Conservation (phyloP, 768 basidiomycete species). For the Macrocybe gigantea region DNA sequence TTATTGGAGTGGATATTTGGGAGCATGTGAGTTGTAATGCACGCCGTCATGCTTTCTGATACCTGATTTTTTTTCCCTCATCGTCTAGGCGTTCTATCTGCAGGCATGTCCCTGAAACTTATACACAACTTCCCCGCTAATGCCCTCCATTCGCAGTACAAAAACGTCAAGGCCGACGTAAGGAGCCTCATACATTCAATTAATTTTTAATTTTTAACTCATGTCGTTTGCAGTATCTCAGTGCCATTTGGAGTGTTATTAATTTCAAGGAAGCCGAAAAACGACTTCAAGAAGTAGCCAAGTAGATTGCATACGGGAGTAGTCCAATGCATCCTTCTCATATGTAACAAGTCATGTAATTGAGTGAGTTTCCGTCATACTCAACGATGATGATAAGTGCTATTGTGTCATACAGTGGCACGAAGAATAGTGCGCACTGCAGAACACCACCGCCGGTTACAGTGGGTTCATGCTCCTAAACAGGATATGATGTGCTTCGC, state of each 20-base stretch:
- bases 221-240: slow-evolving; percentile 64
- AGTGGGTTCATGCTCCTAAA: too few relatives aligned
- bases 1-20: slow-evolving; percentile 98
- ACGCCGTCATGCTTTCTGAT: slow-evolving; percentile 7
- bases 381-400: too few relatives aligned
- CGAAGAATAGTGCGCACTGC: too few relatives aligned
- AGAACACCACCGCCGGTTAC: too few relatives aligned
- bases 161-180: slow-evolving; percentile 92
- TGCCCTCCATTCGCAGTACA: slow-evolving; percentile 46
- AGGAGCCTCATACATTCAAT: slow-evolving; percentile 24
- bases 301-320: slow-evolving; percentile 9
- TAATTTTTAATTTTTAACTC: neutral
- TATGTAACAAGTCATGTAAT: neutral
- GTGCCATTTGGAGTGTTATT: slow-evolving; percentile 93
- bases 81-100: slow-evolving; percentile 62
- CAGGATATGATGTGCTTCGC: too few relatives aligned
- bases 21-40: slow-evolving; percentile 61
- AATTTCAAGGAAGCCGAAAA: slow-evolving; percentile 92
- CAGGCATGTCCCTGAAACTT: slow-evolving; percentile 28
- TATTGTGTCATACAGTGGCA: too few relatives aligned
- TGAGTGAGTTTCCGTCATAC: too few relatives aligned
- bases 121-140: slow-evolving; percentile 6
- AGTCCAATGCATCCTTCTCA: neutral
- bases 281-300: slow-evolving; percentile 32
- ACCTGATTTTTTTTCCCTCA: slow-evolving; percentile 4